Conservation (phyloP, 108 stramenopile species). For the Parmales sp. region DNA sequence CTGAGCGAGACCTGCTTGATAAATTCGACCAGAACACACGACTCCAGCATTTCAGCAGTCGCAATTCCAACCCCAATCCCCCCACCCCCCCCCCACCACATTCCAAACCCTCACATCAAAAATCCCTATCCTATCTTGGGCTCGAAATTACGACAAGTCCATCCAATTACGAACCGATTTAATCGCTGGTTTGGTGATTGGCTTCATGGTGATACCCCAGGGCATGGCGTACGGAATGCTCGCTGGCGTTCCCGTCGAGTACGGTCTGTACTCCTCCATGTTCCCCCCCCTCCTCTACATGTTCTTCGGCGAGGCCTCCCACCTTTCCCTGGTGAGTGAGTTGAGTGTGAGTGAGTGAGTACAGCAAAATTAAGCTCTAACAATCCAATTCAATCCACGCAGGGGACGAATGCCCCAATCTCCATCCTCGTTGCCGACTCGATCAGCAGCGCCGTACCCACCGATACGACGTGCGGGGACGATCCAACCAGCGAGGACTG, state of each 20-base stretch:
- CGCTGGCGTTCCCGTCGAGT: conserved; percentile 68
- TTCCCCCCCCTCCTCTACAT: conserved; percentile 31
- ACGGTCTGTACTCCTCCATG: conserved; percentile 71
- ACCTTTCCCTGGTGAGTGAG: neutral
- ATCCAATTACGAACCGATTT: conserved; percentile 11
- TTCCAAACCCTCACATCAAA: neutral
- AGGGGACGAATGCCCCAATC: conserved; percentile 2
- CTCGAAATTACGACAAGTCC: neutral
- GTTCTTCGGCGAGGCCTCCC: neutral
- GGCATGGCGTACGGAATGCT: conserved; percentile 75
- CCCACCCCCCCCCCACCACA: too few relatives aligned
- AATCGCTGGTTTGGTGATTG: conserved; percentile 57
- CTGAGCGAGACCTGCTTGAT: too few relatives aligned
- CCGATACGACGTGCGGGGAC: neutral
- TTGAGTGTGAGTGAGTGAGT: too few relatives aligned
- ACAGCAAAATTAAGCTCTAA: too few relatives aligned
- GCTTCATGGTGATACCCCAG: conserved; percentile 78
- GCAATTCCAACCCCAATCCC: too few relatives aligned
- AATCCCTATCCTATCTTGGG: neutral
- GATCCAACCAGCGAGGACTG: neutral
- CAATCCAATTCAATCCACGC: too few relatives aligned
- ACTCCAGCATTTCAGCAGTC: too few relatives aligned
- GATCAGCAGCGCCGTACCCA: neutral
- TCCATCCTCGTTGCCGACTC: neutral
- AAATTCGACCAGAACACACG: too few relatives aligned